Evolutionary conservation across 345 rosid genomes (phyloP), one percentile per base, ranked within the genome.

Genomic region (Erucastrum elatum): DNA sequence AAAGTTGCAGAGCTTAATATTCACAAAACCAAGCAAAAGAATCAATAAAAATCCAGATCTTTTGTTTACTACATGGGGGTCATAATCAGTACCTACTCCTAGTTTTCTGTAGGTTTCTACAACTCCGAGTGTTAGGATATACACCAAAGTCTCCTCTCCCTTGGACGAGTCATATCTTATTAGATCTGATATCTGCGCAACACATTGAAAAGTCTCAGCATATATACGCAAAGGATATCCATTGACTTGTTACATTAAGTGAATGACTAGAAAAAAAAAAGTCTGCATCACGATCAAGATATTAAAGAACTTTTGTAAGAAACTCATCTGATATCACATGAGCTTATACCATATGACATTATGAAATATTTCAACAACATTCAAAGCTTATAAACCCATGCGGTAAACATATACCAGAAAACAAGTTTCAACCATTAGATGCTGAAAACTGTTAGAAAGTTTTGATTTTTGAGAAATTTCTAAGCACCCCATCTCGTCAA

Each of bases 61-160:
- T 11, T 29, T 63, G 21, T 21, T 21, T 21, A 21, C 21, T 66
- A 70, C 25, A 77, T 64, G 46, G 63, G 66, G 33, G 6, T n/a
- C 16, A 13, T 15, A 21, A 15, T 15, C 44, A 51, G 64, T 74
- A 95, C 98, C 99, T 82, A 93, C 89, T 72, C 99, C 93, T 68
- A 83, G 88, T 80, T 89, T 91, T 84, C 98, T 86, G 74, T 93
- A 91, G 68, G 85, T 68, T 70, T 91, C 96, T 17, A 89, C 84
- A 44, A 95, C 97, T 84, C 99, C 99, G 55, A 95, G 90, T 8
- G 98, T 95, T 75, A 95, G 68, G 83, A 93, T 87, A 77, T 93
- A 95, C 76, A 95, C 89, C 61, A 95, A 81, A 58, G 91, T 90
- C 81, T 90, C 95, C 68, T 93, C 96, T 61, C 90, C 81, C 70